A percentile compares a stretch with the other conserved stretches of the same genome.
These are phyloP conservation scores for Zancudomyces culisetae DNA, from an alignment of 371 early-diverging fungal species.

Conservation along the genomic window DNA sequence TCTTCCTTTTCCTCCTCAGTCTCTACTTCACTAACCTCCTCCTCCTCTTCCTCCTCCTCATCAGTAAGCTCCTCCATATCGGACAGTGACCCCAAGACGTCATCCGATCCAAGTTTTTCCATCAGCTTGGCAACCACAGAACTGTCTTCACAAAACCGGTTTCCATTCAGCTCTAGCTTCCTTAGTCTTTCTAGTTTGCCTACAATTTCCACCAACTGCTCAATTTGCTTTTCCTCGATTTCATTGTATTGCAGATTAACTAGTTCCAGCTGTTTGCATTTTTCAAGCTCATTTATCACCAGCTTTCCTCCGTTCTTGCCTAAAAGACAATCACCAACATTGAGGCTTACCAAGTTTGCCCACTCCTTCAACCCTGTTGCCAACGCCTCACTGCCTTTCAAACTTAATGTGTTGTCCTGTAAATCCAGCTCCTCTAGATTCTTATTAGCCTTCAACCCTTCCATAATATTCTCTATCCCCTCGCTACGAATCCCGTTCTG, in stretches of 20 bases:
- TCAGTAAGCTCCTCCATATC: conserved; percentile 83
- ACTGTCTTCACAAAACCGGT: conserved; percentile 65
- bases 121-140: conserved; percentile 41
- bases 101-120: conserved; percentile 52
- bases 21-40: conserved; percentile 27
- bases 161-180: conserved; percentile 76
- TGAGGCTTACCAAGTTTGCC: conserved; percentile 54
- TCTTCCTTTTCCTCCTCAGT: conserved; percentile 26
- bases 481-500: conserved; percentile 94
- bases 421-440: conserved; percentile 62
- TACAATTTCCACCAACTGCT: conserved; percentile 44
- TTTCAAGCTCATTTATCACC: conserved; percentile 41
- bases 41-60: conserved; percentile 50
- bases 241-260: conserved; percentile 75
- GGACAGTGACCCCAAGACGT: conserved; percentile 74
- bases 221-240: conserved; percentile 52
- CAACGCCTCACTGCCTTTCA: conserved; percentile 56
- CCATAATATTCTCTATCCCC: conserved; percentile 54
- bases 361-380: conserved; percentile 56
- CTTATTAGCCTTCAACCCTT: conserved; percentile 47
- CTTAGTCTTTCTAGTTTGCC: conserved; percentile 35
- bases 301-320: conserved; percentile 44
- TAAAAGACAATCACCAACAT: conserved; percentile 82
- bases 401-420: conserved; percentile 93
- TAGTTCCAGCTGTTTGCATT: conserved; percentile 34